These are phyloP conservation scores for Circinella minor DNA, from an alignment of 371 early-diverging fungal species.

Conservation along the genomic window DNA sequence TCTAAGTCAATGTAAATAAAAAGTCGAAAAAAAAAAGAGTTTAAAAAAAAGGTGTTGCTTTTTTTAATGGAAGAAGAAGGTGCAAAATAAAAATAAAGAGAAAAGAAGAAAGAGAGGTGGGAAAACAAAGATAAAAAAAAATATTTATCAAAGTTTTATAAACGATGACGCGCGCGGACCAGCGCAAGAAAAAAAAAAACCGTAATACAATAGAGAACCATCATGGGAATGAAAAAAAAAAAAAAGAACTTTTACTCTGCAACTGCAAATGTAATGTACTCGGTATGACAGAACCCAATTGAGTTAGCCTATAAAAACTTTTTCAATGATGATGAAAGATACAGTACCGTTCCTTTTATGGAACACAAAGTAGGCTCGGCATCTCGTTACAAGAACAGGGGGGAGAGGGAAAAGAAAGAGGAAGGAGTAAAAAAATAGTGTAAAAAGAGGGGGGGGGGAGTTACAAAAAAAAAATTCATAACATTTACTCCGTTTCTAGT, in stretches of 20 bases:
- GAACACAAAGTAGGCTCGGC: constrained; percentile 6
- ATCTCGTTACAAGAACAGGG: constrained; percentile 5
- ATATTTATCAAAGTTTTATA: neutral
- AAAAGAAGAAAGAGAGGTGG: constrained; percentile 9
- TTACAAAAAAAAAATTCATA: no score
- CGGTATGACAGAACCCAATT: constrained; percentile 15
- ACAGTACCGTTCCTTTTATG: constrained; percentile 9
- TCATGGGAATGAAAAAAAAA: constrained; percentile 15
- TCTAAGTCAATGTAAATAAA: neutral
- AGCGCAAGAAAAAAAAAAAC: neutral
- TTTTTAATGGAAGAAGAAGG: no score
- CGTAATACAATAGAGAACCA: constrained; percentile 13
- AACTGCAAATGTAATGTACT: constrained; percentile 9
- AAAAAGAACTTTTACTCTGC: neutral
- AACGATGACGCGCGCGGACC: constrained; percentile 14
- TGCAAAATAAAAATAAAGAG: neutral
- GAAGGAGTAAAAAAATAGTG: neutral
- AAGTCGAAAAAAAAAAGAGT: constrained; percentile 7
- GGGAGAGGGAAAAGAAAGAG: neutral
- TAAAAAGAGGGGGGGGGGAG: no score
- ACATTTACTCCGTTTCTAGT: no score
- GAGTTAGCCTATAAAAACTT: neutral
- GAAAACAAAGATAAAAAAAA: constrained; percentile 1
- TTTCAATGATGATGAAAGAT: constrained; percentile 11
- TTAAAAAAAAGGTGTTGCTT: no score